phyloP scores from a whole-genome alignment of 345 rosid species.

The Hibiscus trionum region DNA sequence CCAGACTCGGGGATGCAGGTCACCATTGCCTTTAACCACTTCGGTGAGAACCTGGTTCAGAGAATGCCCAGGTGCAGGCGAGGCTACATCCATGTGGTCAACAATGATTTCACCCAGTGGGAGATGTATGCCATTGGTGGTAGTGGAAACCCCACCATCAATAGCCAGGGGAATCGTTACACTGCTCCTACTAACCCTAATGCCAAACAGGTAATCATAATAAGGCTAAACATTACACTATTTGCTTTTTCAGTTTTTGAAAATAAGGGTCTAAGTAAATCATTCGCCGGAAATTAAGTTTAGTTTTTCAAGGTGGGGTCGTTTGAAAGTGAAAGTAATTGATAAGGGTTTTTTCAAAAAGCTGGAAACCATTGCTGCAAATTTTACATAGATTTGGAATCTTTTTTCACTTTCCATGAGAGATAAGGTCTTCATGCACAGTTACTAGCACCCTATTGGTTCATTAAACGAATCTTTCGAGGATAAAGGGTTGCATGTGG shows the following conservation, averaged over 20 bases:
- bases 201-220: conserved; percentile 69
- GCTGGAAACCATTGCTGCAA: conserved; percentile 1
- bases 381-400: background rate
- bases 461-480: background rate
- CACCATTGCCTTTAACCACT: conserved; percentile 94
- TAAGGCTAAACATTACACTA: background rate
- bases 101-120: conserved; percentile 90
- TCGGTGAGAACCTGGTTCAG: conserved; percentile 81
- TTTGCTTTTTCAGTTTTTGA: background rate
- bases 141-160: conserved; percentile 89
- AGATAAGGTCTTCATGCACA: conserved; percentile 5
- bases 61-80: conserved; percentile 90
- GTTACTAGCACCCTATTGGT: conserved; percentile 1
- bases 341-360: background rate
- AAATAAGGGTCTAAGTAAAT: background rate
- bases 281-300: conserved; percentile 18
- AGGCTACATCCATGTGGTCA: conserved; percentile 92
- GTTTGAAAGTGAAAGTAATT: conserved; percentile 2
- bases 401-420: background rate
- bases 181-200: conserved; percentile 67
- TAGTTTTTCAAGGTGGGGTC: conserved; percentile 11
- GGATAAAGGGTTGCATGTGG: background rate
- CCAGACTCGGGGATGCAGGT: conserved; percentile 96
- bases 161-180: conserved; percentile 93
- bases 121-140: conserved; percentile 99